Evolutionary conservation across 352 stramenopile genomes (phyloP), one percentile per base, ranked within the genome.

Genomic region (Pythium apleroticum): DNA sequence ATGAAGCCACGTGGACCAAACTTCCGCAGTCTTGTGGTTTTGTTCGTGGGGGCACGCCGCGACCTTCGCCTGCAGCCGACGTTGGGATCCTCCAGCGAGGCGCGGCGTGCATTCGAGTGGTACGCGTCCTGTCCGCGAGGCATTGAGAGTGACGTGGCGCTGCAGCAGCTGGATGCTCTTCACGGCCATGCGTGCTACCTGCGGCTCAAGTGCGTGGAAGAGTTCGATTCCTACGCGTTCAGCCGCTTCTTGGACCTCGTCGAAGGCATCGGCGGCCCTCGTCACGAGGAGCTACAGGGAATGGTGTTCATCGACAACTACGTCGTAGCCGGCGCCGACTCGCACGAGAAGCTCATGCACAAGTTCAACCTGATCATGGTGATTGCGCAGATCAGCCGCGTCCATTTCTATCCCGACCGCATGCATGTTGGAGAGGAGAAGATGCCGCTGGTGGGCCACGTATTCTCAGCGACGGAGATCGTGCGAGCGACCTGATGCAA

Each of bases 291-390:
- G 19, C 20, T 50, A 12, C 43, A 50, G 4, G n/a, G 43, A 28
- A 50, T 50, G n/a, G 43, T 28, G n/a, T 50, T 27, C 19, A 50
- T 50, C 43, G 43, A 50, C 43, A 50, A 50, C 20, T 50, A 27
- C 20, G 20, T 50, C 43, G 43, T 50, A 7, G n/a, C 20, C n/a
- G 43, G 19, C 5, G 19, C 43, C 20, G 43, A 50, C 4, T 50
- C 43, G 7, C 20, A 15, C 1, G 19, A 50, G 20, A 27, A 28
- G 20, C 43, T 50, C n/a, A 27, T 3, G 7, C 43, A 27, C 43
- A 27, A 25, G 43, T 15, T 25, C 43, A 27, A 50, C 8, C 11
- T 50, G n/a, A 50, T 50, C 43, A 27, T 27, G 20, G 43, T 12
- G 20, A 27, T 50, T 6, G 43, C 43, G 4, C 5, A 50, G 43